Percentiles rank a stretch among this genome's conserved stretches.
phyloP scores from a whole-genome alignment of 2,329 filamentous ascomycete genomes.

The Aspergillus proliferans region DNA sequence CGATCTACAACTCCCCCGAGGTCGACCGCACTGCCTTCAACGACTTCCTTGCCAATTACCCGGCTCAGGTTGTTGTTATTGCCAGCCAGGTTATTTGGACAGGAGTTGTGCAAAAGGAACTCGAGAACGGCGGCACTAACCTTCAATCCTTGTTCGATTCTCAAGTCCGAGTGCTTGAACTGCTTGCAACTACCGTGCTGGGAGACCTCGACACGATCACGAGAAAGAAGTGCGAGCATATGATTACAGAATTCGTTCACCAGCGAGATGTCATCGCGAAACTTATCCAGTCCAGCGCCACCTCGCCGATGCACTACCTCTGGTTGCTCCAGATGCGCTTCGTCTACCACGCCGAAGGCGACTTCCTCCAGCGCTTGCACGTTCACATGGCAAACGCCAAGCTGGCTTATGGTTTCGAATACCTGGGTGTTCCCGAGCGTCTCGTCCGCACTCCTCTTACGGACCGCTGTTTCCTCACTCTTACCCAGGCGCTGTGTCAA shows the following conservation, averaged over 20 bases:
- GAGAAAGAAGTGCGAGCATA: slow-evolving; percentile 94
- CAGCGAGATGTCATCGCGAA: slow-evolving; percentile 91
- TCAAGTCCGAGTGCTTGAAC: slow-evolving; percentile 75
- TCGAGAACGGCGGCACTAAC: slow-evolving; percentile 64
- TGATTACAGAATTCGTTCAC: slow-evolving; percentile 98
- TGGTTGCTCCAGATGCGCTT: slow-evolving; percentile 99
- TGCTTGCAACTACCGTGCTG: slow-evolving; percentile 82
- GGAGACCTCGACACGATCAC: slow-evolving; percentile 80
- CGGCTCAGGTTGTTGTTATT: slow-evolving; percentile 91
- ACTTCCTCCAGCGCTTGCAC: slow-evolving; percentile 72
- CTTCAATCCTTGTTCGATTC: slow-evolving; percentile 69
- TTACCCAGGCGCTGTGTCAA: slow-evolving; percentile 93
- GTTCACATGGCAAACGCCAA: slow-evolving; percentile 97
- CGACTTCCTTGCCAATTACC: slow-evolving; percentile 75
- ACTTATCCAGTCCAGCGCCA: slow-evolving; percentile 69
- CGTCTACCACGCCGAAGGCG: slow-evolving; percentile 75
- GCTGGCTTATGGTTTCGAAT: slow-evolving; percentile 95
- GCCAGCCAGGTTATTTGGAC: slow-evolving; percentile 95
- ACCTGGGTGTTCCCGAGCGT: slow-evolving; percentile 90
- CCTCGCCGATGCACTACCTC: slow-evolving; percentile 70
- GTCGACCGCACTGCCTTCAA: slow-evolving; percentile 67
- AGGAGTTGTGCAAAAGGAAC: slow-evolving; percentile 69
- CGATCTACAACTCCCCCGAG: slow-evolving; percentile 64
- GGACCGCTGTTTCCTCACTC: slow-evolving; percentile 94
- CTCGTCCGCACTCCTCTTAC: slow-evolving; percentile 95